These are phyloP conservation scores for Pythium pyrilobum DNA, from an alignment of 352 stramenopile species.

Conservation along the genomic window DNA sequence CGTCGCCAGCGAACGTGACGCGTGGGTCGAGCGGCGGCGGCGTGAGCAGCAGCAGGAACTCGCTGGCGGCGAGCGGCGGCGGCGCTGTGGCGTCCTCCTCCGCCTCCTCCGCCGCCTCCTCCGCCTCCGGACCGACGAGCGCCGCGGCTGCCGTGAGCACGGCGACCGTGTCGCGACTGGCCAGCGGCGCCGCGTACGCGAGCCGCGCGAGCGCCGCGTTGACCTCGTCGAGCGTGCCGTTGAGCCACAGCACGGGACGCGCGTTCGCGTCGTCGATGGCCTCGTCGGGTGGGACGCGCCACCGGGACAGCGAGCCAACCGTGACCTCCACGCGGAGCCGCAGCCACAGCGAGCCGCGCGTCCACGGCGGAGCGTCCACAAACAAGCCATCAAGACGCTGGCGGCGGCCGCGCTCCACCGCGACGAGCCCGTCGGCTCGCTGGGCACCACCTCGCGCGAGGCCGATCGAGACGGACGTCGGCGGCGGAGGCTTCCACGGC, in stretches of 20 bases:
- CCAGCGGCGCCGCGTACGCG: neutral
- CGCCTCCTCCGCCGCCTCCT: neutral
- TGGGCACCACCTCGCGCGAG: no score
- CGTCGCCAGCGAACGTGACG: neutral
- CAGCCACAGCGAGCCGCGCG: neutral
- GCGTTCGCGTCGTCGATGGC: no score
- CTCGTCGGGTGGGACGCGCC: no score
- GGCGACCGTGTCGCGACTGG: neutral
- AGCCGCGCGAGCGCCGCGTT: constrained; percentile 6
- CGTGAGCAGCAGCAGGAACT: constrained; percentile 5
- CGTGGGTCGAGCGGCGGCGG: constrained; percentile 6
- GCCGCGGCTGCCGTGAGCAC: neutral
- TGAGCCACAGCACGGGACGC: constrained; percentile 19
- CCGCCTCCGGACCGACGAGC: neutral
- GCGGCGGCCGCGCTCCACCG: no score
- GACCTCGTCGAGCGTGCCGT: constrained; percentile 19
- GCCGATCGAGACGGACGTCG: no score
- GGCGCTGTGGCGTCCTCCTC: neutral
- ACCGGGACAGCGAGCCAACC: neutral
- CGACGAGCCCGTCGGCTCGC: no score
- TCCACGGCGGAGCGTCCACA: neutral
- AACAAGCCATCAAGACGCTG: no score
- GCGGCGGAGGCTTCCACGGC: neutral
- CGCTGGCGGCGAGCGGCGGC: neutral
- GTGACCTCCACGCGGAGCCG: neutral